phyloP scores from a whole-genome alignment of 345 rosid genomes.

The Eucalyptus cloeziana region DNA sequence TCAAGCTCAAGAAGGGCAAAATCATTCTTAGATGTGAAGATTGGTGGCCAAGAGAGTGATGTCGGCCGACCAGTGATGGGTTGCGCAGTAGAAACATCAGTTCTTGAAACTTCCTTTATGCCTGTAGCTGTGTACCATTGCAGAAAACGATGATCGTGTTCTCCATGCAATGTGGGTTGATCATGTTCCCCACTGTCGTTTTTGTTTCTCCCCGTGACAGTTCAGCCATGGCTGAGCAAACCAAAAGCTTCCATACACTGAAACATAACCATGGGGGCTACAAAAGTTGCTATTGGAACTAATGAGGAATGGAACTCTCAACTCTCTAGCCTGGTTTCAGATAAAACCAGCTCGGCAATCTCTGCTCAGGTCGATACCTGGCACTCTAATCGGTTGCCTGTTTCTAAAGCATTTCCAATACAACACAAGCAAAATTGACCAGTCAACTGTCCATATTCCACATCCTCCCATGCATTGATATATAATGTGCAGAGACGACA shows the following conservation, averaged over 20 bases:
- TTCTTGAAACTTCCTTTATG: background rate
- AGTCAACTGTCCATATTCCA: background rate
- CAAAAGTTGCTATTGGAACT: background rate
- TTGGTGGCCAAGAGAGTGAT: background rate
- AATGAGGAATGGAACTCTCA: background rate
- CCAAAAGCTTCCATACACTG: background rate
- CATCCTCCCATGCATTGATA: background rate
- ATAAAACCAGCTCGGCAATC: background rate
- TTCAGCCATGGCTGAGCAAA: background rate
- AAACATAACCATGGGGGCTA: background rate
- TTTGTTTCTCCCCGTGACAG: background rate
- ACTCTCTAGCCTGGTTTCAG: background rate
- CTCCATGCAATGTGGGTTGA: background rate
- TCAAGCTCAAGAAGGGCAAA: background rate
- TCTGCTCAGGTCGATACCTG: background rate
- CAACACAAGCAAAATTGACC: background rate
- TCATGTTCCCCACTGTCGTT: background rate
- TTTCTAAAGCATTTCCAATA: background rate
- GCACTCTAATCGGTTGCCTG: background rate
- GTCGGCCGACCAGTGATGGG: background rate
- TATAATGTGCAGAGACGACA: background rate
- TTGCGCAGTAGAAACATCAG: background rate
- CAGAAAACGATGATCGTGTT: background rate
- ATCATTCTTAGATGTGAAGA: background rate
- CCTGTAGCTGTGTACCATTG: background rate